phyloP scores from a whole-genome alignment of 768 basidiomycete genomes.

The Agaricus bisporus region DNA sequence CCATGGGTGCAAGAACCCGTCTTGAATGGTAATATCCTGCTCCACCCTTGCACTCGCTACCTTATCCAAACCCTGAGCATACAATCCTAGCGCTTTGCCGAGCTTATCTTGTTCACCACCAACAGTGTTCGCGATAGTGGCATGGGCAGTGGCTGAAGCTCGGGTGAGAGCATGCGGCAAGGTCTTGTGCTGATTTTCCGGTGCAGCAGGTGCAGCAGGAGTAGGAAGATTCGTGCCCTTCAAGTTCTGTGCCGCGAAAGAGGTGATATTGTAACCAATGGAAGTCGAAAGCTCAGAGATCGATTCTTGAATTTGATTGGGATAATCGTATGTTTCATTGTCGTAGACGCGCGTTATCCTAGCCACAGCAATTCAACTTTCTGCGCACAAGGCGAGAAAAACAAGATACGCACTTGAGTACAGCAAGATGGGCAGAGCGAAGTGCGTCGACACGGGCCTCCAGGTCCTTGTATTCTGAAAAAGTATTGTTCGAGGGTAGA shows the following conservation, averaged over 20 bases:
- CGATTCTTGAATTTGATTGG: constrained; percentile 82
- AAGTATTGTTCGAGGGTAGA: not conserved
- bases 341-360: constrained; percentile 90
- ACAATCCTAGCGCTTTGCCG: constrained; percentile 70
- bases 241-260: constrained; percentile 82
- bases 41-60: constrained; percentile 68
- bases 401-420: constrained; percentile 62
- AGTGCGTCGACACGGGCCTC: constrained; percentile 94
- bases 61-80: constrained; percentile 81
- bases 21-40: constrained; percentile 70
- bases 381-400: not conserved
- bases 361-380: not conserved
- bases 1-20: constrained; percentile 75
- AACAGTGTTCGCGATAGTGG: constrained; percentile 33
- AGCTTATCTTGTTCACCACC: constrained; percentile 53
- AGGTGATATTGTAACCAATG: constrained; percentile 70
- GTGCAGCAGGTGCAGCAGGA: constrained; percentile 49
- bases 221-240: constrained; percentile 85
- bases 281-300: constrained; percentile 63
- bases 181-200: constrained; percentile 80
- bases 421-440: constrained; percentile 61
- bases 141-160: constrained; percentile 60
- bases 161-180: constrained; percentile 92
- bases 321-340: constrained; percentile 84
- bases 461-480: constrained; percentile 91